Conservation (phyloP, 306 rosid genomes). For the Cucurbita pepo region DNA sequence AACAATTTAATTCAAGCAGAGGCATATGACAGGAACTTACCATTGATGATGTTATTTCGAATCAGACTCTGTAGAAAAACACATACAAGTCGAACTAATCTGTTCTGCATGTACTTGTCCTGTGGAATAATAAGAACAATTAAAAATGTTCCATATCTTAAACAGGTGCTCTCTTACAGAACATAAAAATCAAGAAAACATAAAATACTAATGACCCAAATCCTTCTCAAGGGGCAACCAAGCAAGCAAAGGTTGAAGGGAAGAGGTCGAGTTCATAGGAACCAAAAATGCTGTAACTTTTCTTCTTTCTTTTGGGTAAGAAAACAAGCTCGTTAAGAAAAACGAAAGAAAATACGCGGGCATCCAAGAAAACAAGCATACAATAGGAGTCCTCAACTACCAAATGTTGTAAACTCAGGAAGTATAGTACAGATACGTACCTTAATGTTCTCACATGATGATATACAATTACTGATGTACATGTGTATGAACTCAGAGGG, state of each 20-base stretch:
- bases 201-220: neutral
- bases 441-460: slow-evolving; percentile 95
- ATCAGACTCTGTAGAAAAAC: neutral
- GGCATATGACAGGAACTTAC: neutral
- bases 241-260: neutral
- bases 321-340: neutral
- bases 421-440: slow-evolving; percentile 18
- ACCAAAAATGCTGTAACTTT: neutral
- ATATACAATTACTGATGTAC: slow-evolving; percentile 94
- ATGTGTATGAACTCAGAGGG: slow-evolving; percentile 89
- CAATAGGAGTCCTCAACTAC: neutral
- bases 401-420: neutral
- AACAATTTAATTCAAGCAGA: neutral
- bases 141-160: too few relatives aligned
- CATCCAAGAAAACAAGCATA: neutral
- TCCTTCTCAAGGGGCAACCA: neutral
- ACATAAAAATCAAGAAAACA: neutral
- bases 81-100: neutral
- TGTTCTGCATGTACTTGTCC: neutral
- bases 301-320: neutral
- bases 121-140: too few relatives aligned
- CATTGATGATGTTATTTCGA: neutral
- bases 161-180: too few relatives aligned
- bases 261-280: neutral
- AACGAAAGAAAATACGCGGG: neutral